A percentile compares a stretch with the other conserved stretches of the same genome.
phyloP scores from a whole-genome alignment of 1,284 basidiomycete species.

The Taiwanofungus camphoratus region DNA sequence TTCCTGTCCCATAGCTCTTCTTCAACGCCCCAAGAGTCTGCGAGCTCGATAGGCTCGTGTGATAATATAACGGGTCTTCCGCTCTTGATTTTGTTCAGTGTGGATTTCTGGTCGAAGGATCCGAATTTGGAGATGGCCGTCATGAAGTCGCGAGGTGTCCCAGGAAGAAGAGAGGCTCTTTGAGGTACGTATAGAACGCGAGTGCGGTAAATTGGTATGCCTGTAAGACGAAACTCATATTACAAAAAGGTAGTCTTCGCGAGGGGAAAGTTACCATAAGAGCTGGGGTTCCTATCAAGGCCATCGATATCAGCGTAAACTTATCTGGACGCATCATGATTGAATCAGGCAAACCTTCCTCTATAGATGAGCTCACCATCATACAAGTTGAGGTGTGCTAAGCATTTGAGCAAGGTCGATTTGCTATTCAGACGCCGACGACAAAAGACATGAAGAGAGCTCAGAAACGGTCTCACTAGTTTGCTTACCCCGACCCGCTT shows the following conservation, averaged over 20 bases:
- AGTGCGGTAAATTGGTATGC: slow-evolving; percentile 72
- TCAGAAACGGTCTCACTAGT: background rate
- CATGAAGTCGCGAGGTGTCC: slow-evolving; percentile 72
- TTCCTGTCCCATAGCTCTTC: slow-evolving; percentile 67
- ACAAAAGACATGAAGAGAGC: background rate
- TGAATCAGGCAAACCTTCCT: slow-evolving; percentile 51
- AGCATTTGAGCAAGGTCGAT: slow-evolving; percentile 77
- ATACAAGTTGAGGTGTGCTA: slow-evolving; percentile 74
- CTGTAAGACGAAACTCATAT: slow-evolving; percentile 30
- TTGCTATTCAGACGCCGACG: slow-evolving; percentile 40
- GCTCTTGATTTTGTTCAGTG: slow-evolving; percentile 19
- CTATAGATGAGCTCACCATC: slow-evolving; percentile 58
- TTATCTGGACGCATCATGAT: too few species aligned
- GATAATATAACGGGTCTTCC: slow-evolving; percentile 9
- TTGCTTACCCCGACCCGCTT: slow-evolving; percentile 59
- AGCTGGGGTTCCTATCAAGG: too few species aligned
- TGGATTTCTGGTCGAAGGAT: slow-evolving; percentile 37
- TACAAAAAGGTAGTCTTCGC: background rate
- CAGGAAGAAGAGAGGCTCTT: slow-evolving; percentile 76
- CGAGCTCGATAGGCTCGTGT: slow-evolving; percentile 47
- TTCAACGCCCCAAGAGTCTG: slow-evolving; percentile 63
- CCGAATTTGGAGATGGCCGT: slow-evolving; percentile 48
- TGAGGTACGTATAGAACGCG: slow-evolving; percentile 82
- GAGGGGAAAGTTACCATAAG: too few species aligned
- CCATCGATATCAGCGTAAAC: too few species aligned